phyloP scores from a whole-genome alignment of 495 filamentous ascomycete genomes.

The Penicillium taxi region DNA sequence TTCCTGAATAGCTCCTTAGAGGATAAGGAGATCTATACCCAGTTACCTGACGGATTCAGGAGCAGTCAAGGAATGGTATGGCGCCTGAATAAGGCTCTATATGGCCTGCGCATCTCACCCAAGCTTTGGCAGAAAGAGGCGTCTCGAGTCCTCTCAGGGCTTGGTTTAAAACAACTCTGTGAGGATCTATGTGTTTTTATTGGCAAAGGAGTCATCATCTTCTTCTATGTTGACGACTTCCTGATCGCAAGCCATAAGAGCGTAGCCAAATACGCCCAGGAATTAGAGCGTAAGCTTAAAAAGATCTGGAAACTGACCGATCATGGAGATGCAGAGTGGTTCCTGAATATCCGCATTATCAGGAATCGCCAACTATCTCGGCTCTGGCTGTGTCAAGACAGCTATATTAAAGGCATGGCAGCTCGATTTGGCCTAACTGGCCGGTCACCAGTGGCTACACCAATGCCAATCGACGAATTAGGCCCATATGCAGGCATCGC shows the following conservation, averaged over 20 bases:
- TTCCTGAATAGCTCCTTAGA: conserved; percentile 9
- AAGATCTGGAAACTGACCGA: conserved; percentile 3
- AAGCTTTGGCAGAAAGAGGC: conserved; percentile 18
- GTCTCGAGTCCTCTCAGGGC: conserved; percentile 4
- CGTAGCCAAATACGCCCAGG: neutral
- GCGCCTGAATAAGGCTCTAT: conserved; percentile 10
- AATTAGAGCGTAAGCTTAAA: conserved; percentile 5
- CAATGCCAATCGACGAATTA: conserved; percentile 3
- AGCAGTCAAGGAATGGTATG: neutral
- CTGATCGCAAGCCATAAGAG: conserved; percentile 3
- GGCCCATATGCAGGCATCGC: neutral
- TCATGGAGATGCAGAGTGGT: conserved; percentile 8
- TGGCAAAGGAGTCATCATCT: conserved; percentile 11
- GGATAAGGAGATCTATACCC: conserved; percentile 1
- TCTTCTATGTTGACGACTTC: conserved; percentile 23
- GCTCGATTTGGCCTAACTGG: conserved; percentile 8
- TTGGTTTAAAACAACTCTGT: conserved; percentile 14
- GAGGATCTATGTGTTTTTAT: conserved; percentile 16
- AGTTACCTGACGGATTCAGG: conserved; percentile 6
- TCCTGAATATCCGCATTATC: conserved; percentile 14
- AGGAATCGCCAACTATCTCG: conserved; percentile 7
- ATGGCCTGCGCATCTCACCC: conserved; percentile 18
- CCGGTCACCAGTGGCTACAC: neutral
- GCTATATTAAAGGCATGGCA: conserved; percentile 15
- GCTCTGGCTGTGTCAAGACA: conserved; percentile 13